These are phyloP conservation scores for Microbotryum silenes-acaulis DNA, from an alignment of 1,284 basidiomycete species.

Conservation along the genomic window DNA sequence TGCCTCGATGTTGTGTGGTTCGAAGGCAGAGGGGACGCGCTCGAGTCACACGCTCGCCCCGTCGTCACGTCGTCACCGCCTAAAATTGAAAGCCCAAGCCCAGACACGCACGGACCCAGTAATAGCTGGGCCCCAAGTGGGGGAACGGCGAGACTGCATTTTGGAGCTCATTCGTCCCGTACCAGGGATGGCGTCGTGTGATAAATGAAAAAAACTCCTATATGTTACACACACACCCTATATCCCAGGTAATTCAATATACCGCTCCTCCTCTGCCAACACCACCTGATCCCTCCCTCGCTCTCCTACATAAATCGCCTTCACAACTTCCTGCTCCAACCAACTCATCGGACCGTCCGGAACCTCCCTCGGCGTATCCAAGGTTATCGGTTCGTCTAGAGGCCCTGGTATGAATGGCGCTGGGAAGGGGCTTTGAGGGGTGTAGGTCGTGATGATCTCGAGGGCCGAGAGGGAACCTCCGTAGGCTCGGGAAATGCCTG, in stretches of 20 bases:
- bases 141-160: too few relatives aligned
- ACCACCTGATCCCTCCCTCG: constrained; percentile 28
- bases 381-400: background rate
- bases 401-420: background rate
- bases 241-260: constrained; percentile 17
- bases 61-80: too few relatives aligned
- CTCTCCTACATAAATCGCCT: constrained; percentile 55
- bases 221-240: too few relatives aligned
- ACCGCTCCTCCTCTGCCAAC: constrained; percentile 38
- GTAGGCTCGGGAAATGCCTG: constrained; percentile 85
- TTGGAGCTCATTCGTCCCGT: too few relatives aligned
- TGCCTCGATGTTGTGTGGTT: too few relatives aligned
- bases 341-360: constrained; percentile 42
- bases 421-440: constrained; percentile 41
- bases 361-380: background rate
- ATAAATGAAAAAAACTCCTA: too few relatives aligned
- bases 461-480: constrained; percentile 82
- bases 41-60: too few relatives aligned
- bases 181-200: too few relatives aligned
- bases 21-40: too few relatives aligned
- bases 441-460: constrained; percentile 59
- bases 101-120: too few relatives aligned
- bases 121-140: too few relatives aligned
- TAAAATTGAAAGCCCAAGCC: too few relatives aligned
- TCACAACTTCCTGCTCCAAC: constrained; percentile 68